phyloP scores from a whole-genome alignment of 2,329 filamentous ascomycete species.

The Ophiostoma himal-ulmi region DNA sequence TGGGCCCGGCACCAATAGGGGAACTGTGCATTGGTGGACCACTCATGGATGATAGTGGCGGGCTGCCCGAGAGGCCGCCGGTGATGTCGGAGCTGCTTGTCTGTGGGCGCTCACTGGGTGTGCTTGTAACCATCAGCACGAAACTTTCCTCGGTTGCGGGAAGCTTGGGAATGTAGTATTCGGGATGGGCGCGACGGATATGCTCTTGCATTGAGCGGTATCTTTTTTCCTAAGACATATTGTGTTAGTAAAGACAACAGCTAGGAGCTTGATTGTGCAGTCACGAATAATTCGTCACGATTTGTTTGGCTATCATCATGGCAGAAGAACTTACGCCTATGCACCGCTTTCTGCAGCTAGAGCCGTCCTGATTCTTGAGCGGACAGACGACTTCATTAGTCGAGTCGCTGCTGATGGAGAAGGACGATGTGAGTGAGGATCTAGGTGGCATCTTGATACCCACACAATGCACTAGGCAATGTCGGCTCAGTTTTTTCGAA shows the following conservation, averaged over 20 bases:
- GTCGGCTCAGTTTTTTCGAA: background rate
- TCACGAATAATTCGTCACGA: constrained; percentile 32
- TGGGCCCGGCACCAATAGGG: background rate
- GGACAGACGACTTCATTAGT: constrained; percentile 97
- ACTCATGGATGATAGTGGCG: background rate
- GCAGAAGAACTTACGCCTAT: constrained; percentile 72
- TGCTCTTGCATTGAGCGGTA: constrained; percentile 99
- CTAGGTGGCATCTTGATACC: constrained; percentile 79
- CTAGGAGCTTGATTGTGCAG: background rate
- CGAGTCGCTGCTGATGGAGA: constrained; percentile 83
- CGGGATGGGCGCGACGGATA: constrained; percentile 91
- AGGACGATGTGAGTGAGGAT: constrained; percentile 79
- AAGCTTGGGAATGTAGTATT: constrained; percentile 96
- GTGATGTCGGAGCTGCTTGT: constrained; percentile 9
- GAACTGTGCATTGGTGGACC: constrained; percentile 10
- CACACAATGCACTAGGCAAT: constrained; percentile 38
- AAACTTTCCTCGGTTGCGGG: constrained; percentile 98
- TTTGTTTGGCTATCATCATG: too few species aligned
- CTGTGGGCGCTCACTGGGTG: constrained; percentile 48
- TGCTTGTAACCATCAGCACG: constrained; percentile 87
- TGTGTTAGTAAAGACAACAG: background rate
- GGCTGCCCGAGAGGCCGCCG: constrained; percentile 17
- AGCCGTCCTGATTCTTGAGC: constrained; percentile 90
- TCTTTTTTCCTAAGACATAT: constrained; percentile 33
- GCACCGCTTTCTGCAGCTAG: constrained; percentile 94